A percentile compares a stretch with the other conserved stretches of the same genome.
These are phyloP conservation scores for Daldinia concentrica DNA, from an alignment of 495 filamentous ascomycete species.

Conservation along the genomic window DNA sequence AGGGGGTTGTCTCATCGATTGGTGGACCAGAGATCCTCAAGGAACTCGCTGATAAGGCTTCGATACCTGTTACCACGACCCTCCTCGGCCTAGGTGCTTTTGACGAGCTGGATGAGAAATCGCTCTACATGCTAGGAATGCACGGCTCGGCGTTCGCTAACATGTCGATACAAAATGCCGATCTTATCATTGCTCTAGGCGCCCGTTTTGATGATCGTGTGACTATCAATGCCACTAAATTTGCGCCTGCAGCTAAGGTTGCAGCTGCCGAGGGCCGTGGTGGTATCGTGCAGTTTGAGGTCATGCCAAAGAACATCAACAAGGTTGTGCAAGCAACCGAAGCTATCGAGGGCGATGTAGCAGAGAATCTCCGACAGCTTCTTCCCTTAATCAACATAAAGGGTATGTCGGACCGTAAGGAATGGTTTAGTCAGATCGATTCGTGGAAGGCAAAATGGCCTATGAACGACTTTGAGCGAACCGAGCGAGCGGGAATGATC, in stretches of 20 bases:
- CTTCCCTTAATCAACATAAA: conserved; percentile 70
- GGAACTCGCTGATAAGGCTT: conserved; percentile 75
- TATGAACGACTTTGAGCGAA: conserved; percentile 75
- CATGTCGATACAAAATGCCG: conserved; percentile 80
- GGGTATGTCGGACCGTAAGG: conserved; percentile 69
- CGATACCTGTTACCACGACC: conserved; percentile 80
- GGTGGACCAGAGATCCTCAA: conserved; percentile 73
- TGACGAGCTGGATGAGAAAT: conserved; percentile 79
- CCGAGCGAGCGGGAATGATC: conserved; percentile 74
- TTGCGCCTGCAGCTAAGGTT: conserved; percentile 72
- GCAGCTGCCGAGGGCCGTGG: conserved; percentile 76
- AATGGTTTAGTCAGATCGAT: conserved; percentile 89
- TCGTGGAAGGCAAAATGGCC: conserved; percentile 89
- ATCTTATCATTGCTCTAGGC: conserved; percentile 80
- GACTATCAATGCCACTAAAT: conserved; percentile 69
- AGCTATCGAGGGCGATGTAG: conserved; percentile 79
- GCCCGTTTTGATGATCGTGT: conserved; percentile 83
- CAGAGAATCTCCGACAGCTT: conserved; percentile 74
- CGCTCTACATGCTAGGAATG: conserved; percentile 86
- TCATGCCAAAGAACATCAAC: conserved; percentile 89
- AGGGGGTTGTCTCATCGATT: conserved; percentile 70
- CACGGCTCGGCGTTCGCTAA: conserved; percentile 83
- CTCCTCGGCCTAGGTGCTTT: conserved; percentile 81
- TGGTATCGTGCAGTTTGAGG: conserved; percentile 83
- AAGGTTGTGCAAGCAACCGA: conserved; percentile 86